A percentile compares a stretch with the other conserved stretches of the same genome.
phyloP scores from a whole-genome alignment of 2,329 filamentous ascomycete genomes.

The Tolypocladium amazonense region DNA sequence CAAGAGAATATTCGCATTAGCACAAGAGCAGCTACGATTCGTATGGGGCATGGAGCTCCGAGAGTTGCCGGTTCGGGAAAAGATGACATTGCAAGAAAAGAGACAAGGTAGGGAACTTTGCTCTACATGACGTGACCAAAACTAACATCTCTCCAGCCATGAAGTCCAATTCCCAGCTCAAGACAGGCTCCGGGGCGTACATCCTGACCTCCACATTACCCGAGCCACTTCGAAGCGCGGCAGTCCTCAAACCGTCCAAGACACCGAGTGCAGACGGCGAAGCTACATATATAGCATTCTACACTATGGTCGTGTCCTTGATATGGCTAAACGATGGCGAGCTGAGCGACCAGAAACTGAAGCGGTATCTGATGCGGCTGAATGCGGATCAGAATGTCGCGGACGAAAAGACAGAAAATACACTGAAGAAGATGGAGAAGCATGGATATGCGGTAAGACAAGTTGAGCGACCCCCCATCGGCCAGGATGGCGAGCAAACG shows the following conservation, averaged over 20 bases:
- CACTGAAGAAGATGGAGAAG: constrained; percentile 63
- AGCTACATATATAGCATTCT: constrained; percentile 71
- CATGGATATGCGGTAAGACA: constrained; percentile 76
- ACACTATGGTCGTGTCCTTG: constrained; percentile 67
- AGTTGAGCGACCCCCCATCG: constrained; percentile 47
- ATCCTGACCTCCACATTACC: constrained; percentile 69
- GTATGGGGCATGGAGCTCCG: constrained; percentile 90
- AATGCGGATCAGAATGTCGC: constrained; percentile 69
- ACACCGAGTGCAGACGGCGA: constrained; percentile 58
- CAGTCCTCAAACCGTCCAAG: constrained; percentile 58
- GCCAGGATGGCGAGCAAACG: constrained; percentile 57
- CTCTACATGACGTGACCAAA: background rate
- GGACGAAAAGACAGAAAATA: constrained; percentile 61
- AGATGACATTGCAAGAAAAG: constrained; percentile 66
- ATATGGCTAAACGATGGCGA: constrained; percentile 65
- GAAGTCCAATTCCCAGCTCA: constrained; percentile 37
- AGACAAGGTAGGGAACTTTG: constrained; percentile 48
- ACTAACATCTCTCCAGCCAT: constrained; percentile 19
- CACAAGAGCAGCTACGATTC: constrained; percentile 59
- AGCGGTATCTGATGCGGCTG: constrained; percentile 61
- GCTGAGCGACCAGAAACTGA: constrained; percentile 68
- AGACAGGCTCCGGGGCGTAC: constrained; percentile 57
- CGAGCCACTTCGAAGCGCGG: constrained; percentile 49
- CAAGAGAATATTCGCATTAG: constrained; percentile 62
- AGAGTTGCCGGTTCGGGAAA: constrained; percentile 73